phyloP scores from a whole-genome alignment of 306 rosid species.

The Cucumis melo region DNA sequence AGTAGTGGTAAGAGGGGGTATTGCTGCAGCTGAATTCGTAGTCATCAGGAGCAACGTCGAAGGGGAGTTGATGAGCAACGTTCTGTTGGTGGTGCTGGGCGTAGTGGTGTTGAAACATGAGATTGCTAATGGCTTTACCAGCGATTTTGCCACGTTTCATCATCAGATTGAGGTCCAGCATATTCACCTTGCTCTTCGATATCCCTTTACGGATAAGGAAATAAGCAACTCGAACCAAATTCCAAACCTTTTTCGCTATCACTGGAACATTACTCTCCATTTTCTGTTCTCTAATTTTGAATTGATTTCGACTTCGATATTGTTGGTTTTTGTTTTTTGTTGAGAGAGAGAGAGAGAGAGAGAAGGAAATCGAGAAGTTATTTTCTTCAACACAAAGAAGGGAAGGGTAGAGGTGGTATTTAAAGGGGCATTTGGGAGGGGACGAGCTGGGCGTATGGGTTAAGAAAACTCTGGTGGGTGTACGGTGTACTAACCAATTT shows the following conservation, averaged over 20 bases:
- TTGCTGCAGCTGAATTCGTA: conserved; percentile 93
- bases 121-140: conserved; percentile 59
- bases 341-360: not conserved
- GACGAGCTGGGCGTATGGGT: not conserved
- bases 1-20: conserved; percentile 32
- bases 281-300: conserved; percentile 7
- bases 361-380: not conserved
- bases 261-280: conserved; percentile 24
- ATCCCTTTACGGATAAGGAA: conserved; percentile 39
- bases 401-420: not conserved
- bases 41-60: conserved; percentile 25
- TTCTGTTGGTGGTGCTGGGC: conserved; percentile 1
- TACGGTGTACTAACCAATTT: not conserved
- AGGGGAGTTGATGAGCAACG: not conserved
- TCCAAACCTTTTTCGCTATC: not conserved
- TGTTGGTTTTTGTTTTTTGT: not conserved
- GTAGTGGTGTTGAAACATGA: conserved; percentile 42
- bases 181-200: conserved; percentile 36
- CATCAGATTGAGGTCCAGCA: conserved; percentile 51
- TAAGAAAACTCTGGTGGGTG: not conserved
- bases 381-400: conserved; percentile 10
- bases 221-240: not conserved
- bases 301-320: not conserved
- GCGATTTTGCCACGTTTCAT: conserved; percentile 81
- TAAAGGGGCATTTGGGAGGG: not conserved